Evolutionary conservation across 169 alveolate genomes (phyloP).

Genomic region (Eimeria necatrix): DNA sequence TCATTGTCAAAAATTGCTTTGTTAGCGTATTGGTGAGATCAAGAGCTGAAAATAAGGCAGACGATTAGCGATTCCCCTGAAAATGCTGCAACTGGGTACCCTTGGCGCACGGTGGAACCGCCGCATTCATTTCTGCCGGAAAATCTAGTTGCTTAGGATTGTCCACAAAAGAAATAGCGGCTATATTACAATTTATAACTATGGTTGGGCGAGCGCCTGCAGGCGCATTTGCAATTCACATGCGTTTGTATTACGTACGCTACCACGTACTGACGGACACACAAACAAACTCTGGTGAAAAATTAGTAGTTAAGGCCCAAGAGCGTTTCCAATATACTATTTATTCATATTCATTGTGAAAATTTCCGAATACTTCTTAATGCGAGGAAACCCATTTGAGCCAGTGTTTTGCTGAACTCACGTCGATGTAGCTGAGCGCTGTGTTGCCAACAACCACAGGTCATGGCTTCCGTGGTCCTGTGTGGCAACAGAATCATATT

Average conservation of each 20-base stretch:
- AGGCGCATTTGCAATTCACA: background rate
- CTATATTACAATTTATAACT: background rate
- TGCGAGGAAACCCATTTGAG: background rate
- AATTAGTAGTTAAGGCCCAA: too few species aligned
- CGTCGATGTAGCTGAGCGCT: background rate
- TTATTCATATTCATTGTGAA: background rate
- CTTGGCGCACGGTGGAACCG: too few species aligned
- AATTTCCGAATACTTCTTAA: background rate
- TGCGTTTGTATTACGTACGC: background rate
- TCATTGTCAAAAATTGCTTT: too few species aligned
- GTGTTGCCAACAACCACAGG: slow-evolving; percentile 4
- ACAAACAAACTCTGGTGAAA: too few species aligned
- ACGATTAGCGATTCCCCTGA: too few species aligned
- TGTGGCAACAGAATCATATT: background rate
- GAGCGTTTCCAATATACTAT: too few species aligned
- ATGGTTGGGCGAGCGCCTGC: background rate
- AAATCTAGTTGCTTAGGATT: too few species aligned
- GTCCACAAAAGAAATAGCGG: background rate
- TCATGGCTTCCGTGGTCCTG: background rate
- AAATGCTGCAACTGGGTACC: too few species aligned
- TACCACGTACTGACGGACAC: too few species aligned
- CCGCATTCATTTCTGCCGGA: too few species aligned
- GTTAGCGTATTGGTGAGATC: too few species aligned
- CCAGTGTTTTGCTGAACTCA: background rate
- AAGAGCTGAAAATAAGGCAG: too few species aligned